These are phyloP conservation scores for Chondrus crispus DNA, from an alignment of 23 red algal species.

Conservation along the genomic window DNA sequence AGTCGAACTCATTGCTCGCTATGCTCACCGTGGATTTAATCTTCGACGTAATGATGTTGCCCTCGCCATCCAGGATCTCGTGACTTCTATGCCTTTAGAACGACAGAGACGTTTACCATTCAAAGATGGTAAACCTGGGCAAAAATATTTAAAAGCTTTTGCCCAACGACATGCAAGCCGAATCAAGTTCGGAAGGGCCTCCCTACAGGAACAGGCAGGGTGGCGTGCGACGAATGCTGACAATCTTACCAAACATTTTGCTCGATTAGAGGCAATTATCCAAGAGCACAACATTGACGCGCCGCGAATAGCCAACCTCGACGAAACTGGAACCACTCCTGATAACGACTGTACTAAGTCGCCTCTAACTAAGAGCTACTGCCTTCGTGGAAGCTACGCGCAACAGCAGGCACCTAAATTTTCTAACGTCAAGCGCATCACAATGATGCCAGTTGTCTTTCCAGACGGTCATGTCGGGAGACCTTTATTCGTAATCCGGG, in stretches of 20 bases:
- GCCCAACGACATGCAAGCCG: too few species aligned
- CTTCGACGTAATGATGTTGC: too few species aligned
- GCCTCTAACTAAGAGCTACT: not conserved
- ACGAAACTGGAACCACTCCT: not conserved
- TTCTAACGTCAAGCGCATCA: not conserved
- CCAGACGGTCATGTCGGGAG: not conserved
- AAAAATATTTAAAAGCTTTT: too few species aligned
- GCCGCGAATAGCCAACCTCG: not conserved
- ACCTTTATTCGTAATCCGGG: not conserved
- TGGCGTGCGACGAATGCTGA: constrained; percentile 7
- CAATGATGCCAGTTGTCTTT: not conserved
- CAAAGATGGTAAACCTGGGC: too few species aligned
- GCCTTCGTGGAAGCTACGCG: not conserved
- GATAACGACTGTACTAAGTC: not conserved
- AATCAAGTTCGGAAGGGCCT: too few species aligned
- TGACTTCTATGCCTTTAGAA: too few species aligned
- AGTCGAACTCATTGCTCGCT: too few species aligned
- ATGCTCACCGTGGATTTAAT: too few species aligned
- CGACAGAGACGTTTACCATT: too few species aligned
- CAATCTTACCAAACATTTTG: not conserved
- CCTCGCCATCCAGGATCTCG: too few species aligned
- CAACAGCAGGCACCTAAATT: not conserved
- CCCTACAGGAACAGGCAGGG: too few species aligned
- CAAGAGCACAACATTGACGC: not conserved
- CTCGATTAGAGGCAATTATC: not conserved